Conservation (phyloP, 2,329 filamentous ascomycete species). For the Colletotrichum acutatum region DNA sequence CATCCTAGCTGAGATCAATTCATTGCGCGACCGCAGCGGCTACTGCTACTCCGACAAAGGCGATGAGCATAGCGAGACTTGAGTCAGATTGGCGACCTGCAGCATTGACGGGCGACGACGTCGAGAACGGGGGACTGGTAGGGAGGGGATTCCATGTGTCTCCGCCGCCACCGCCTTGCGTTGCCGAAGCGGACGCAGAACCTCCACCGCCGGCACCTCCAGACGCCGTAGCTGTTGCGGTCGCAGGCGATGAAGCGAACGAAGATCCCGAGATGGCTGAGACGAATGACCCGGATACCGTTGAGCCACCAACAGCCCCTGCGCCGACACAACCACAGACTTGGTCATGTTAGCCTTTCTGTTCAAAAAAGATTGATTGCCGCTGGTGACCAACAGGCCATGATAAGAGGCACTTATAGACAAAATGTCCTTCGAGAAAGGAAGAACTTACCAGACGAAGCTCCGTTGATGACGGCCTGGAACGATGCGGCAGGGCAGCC, state of each 20-base stretch:
- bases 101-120: constrained; percentile 14
- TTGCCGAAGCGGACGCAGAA: constrained; percentile 2
- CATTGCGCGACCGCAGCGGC: neutral
- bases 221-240: constrained; percentile 6
- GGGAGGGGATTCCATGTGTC: constrained; percentile 20
- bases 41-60: neutral
- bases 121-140: constrained; percentile 12
- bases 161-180: constrained; percentile 5
- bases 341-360: neutral
- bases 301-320: constrained; percentile 1
- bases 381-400: neutral
- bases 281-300: constrained; percentile 23
- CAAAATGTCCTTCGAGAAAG: neutral
- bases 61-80: neutral
- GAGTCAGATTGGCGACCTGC: constrained; percentile 4
- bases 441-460: constrained; percentile 27
- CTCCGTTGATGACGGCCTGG: constrained; percentile 42
- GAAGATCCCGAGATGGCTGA: constrained; percentile 17
- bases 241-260: constrained; percentile 11
- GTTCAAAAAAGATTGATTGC: fast-evolving
- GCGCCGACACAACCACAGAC: constrained; percentile 28
- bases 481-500: constrained; percentile 40
- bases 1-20: fast-evolving
- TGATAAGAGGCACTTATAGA: fast-evolving
- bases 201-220: constrained; percentile 9